These are phyloP conservation scores for Coprinopsis sp. DNA, from an alignment of 768 basidiomycete genomes.

Conservation along the genomic window DNA sequence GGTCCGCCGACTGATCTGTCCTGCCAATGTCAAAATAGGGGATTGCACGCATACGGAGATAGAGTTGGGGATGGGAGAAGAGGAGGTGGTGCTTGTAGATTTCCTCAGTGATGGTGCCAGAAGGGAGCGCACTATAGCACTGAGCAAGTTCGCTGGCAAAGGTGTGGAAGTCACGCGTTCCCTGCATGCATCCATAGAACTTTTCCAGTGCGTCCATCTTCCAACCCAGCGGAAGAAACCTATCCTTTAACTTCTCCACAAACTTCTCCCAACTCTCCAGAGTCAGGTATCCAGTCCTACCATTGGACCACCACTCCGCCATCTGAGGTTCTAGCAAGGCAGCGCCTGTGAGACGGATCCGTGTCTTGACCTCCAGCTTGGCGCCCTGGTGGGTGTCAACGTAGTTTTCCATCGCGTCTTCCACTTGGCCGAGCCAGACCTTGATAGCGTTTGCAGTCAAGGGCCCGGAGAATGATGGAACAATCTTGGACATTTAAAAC, in stretches of 20 bases:
- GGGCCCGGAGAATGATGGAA: no score
- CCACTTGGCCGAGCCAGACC: background rate
- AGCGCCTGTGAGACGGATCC: background rate
- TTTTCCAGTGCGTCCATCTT: background rate
- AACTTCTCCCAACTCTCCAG: background rate
- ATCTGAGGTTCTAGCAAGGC: background rate
- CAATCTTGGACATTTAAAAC: no score
- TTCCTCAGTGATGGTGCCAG: background rate
- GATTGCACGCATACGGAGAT: background rate
- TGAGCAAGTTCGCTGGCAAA: background rate
- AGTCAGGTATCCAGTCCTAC: background rate
- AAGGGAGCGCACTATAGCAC: background rate
- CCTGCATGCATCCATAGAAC: background rate
- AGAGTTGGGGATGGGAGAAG: background rate
- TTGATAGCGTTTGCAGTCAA: background rate
- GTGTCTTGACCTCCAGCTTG: constrained; percentile 1
- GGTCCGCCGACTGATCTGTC: background rate
- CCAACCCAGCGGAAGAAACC: background rate
- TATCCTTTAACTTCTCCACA: background rate
- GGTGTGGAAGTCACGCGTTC: constrained; percentile 1
- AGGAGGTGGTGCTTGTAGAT: background rate
- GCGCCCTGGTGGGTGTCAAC: background rate
- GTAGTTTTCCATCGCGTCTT: background rate
- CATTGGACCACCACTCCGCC: background rate
- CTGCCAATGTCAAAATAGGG: background rate